Percentiles rank a stretch among this genome's conserved stretches.
These are phyloP conservation scores for Penicillium aurantiogriseum DNA, from an alignment of 2,329 filamentous ascomycete species.

Conservation along the genomic window DNA sequence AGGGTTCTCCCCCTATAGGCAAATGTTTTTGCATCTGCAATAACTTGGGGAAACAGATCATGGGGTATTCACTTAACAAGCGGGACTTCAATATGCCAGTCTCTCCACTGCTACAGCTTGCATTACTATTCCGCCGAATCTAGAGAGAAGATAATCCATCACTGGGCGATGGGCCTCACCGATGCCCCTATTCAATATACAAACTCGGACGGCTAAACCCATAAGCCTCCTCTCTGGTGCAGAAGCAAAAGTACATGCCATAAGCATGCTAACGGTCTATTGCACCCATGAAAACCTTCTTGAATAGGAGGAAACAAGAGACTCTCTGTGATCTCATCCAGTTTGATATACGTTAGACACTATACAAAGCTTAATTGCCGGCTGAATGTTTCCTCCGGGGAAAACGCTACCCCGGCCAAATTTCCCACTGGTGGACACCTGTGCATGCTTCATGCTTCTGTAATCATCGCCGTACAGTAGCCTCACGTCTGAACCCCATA, in stretches of 20 bases:
- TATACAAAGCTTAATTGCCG: slow-evolving; percentile 15
- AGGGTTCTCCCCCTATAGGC: slow-evolving; percentile 20
- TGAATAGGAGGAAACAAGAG: not conserved
- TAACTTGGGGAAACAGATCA: not conserved
- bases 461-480: slow-evolving; percentile 21
- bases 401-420: slow-evolving; percentile 34
- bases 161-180: slow-evolving; percentile 10
- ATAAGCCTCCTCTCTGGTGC: not conserved
- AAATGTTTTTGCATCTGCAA: not conserved
- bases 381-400: slow-evolving; percentile 33
- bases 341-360: slow-evolving; percentile 17
- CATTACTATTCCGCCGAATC: slow-evolving; percentile 7
- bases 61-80: slow-evolving; percentile 11
- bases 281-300: not conserved
- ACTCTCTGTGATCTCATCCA: not conserved
- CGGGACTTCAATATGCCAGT: slow-evolving; percentile 8
- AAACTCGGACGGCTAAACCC: slow-evolving; percentile 13
- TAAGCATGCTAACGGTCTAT: not conserved
- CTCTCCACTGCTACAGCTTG: slow-evolving; percentile 11
- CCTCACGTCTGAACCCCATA: slow-evolving; percentile 25
- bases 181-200: slow-evolving; percentile 1
- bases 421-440: slow-evolving; percentile 13
- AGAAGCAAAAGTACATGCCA: not conserved
- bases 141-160: slow-evolving; percentile 11
- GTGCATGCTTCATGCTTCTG: slow-evolving; percentile 10